Evolutionary conservation across 2,329 filamentous ascomycete species (phyloP).

Genomic region (Coniochaeta pulveracea): DNA sequence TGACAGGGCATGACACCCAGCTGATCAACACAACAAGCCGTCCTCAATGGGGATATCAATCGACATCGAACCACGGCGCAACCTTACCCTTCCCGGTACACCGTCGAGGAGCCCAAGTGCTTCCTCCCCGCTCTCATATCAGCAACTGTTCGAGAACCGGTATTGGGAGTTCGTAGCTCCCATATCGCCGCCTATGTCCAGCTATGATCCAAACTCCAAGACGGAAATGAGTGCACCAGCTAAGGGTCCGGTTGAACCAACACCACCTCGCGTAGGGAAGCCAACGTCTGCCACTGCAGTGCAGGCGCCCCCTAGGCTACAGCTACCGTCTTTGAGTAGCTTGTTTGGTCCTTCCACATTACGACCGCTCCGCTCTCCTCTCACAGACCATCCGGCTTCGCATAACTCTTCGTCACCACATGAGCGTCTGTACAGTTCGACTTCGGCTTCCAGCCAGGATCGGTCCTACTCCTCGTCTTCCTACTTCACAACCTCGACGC

Average conservation of each 20-base stretch:
- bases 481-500: conserved; percentile 34
- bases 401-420: conserved; percentile 32
- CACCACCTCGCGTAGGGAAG: conserved; percentile 23
- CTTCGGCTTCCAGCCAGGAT: conserved; percentile 19
- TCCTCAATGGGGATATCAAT: conserved; percentile 46
- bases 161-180: conserved; percentile 31
- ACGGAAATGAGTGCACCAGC: conserved; percentile 31
- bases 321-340: conserved; percentile 45
- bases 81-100: conserved; percentile 38
- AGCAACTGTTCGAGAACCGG: conserved; percentile 31
- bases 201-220: conserved; percentile 37
- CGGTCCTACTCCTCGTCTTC: conserved; percentile 27
- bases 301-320: conserved; percentile 26
- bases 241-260: conserved; percentile 25
- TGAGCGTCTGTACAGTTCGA: conserved; percentile 31
- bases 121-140: conserved; percentile 30
- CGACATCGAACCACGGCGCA: conserved; percentile 36
- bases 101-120: conserved; percentile 41
- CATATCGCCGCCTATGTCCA: conserved; percentile 45
- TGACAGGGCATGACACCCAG: conserved; percentile 9
- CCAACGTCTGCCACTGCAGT: too few species aligned
- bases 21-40: conserved; percentile 10
- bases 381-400: conserved; percentile 31
- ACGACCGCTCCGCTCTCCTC: conserved; percentile 31
- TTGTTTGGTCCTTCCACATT: conserved; percentile 38